Evolutionary conservation across 148 eudicot species (phyloP).

Genomic region (Suaeda aralocaspica): DNA sequence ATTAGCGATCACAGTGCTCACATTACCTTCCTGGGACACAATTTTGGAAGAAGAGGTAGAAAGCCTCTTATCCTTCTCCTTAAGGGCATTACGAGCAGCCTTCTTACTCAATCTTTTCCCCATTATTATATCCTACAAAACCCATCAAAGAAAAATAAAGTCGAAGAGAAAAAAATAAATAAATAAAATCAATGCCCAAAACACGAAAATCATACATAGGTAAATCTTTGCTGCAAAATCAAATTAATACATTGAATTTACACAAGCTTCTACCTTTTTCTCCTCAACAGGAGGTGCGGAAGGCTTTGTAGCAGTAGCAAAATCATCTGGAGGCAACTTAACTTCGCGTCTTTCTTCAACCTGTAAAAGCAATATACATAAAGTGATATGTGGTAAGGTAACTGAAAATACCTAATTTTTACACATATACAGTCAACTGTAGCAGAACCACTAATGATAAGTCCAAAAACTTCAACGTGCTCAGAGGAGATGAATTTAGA

Average conservation of each 20-base stretch:
- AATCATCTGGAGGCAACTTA: slow-evolving; percentile 86
- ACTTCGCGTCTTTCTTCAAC: slow-evolving; percentile 96
- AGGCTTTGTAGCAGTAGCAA: slow-evolving; percentile 64
- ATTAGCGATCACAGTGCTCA: slow-evolving; percentile 26
- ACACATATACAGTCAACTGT: neutral
- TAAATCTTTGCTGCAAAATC: slow-evolving; percentile 3
- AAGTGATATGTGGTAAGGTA: neutral
- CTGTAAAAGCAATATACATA: slow-evolving; percentile 34
- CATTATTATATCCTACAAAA: slow-evolving; percentile 32
- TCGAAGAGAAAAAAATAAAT: no score
- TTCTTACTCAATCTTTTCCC: slow-evolving; percentile 51
- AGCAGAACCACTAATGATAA: no score
- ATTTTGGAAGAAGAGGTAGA: slow-evolving; percentile 36
- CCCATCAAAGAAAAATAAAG: no score
- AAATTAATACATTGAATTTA: neutral
- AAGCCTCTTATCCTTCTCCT: slow-evolving; percentile 57
- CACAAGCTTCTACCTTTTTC: slow-evolving; percentile 57
- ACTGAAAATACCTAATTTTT: neutral
- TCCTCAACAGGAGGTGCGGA: slow-evolving; percentile 74
- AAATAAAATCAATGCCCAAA: no score
- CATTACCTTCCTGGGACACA: slow-evolving; percentile 19
- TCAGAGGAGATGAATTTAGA: no score
- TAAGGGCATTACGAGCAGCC: slow-evolving; percentile 30
- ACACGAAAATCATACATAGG: neutral
- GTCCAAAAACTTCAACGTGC: no score